Percentiles rank a stretch among this genome's conserved stretches.
Conservation (phyloP, 2,329 filamentous ascomycete genomes). For the Diaporthe vexans region DNA sequence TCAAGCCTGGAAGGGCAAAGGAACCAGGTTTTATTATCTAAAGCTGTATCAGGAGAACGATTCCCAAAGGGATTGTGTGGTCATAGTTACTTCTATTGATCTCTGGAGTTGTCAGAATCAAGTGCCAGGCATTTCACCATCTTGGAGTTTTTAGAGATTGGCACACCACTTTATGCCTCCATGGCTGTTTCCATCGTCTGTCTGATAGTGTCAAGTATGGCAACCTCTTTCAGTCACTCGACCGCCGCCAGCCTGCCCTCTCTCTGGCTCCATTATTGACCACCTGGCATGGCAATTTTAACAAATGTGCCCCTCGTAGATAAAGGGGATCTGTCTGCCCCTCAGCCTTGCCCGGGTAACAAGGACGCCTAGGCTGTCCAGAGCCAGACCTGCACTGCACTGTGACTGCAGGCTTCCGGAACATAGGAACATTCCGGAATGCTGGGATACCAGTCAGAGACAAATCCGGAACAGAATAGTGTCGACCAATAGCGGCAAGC, state of each 20-base stretch:
- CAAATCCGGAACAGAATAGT: not conserved
- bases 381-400: accelerated
- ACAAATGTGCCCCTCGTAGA: no score
- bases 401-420: no score
- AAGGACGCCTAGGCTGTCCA: not conserved
- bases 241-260: not conserved
- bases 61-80: not conserved
- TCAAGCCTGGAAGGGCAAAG: not conserved
- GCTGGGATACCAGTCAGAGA: not conserved
- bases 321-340: accelerated
- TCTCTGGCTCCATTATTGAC: no score
- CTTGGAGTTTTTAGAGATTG: not conserved
- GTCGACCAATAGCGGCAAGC: not conserved
- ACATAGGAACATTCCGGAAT: no score
- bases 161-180: not conserved
- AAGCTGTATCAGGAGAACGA: not conserved
- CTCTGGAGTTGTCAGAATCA: not conserved
- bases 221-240: not conserved
- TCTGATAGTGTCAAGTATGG: no score
- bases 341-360: not conserved
- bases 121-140: not conserved
- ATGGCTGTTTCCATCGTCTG: not conserved
- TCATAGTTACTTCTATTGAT: not conserved
- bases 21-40: no score
- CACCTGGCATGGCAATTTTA: not conserved